phyloP scores from a whole-genome alignment of 768 basidiomycete species.

The Gautieria morchelliformis region DNA sequence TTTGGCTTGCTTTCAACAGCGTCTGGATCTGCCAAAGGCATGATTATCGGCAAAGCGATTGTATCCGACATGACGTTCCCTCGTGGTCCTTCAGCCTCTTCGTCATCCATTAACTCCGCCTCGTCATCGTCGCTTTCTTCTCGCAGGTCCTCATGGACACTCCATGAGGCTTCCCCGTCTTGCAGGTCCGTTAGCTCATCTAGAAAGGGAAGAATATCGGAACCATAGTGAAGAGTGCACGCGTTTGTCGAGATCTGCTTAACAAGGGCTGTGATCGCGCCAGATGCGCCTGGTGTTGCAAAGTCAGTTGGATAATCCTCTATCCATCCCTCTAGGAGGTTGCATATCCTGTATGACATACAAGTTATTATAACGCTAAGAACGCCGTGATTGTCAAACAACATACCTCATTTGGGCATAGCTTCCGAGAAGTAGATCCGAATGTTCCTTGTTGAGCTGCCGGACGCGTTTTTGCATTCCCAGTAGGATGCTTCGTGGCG shows the following conservation, averaged over 20 bases:
- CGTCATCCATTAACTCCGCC: slow-evolving; percentile 40
- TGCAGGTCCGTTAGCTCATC: slow-evolving; percentile 51
- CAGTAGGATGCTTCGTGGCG: slow-evolving; percentile 67
- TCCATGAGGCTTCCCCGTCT: slow-evolving; percentile 70
- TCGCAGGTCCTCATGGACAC: slow-evolving; percentile 45
- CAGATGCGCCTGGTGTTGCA: slow-evolving; percentile 61
- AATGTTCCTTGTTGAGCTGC: slow-evolving; percentile 57
- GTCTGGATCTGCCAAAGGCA: background rate
- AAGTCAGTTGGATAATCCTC: slow-evolving; percentile 71
- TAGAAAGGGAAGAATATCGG: slow-evolving; percentile 73
- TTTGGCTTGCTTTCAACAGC: background rate
- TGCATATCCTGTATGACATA: slow-evolving; percentile 51
- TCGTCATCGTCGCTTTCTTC: slow-evolving; percentile 54
- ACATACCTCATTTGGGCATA: slow-evolving; percentile 80
- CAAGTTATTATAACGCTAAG: background rate
- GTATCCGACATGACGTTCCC: background rate
- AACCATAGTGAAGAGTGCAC: slow-evolving; percentile 76
- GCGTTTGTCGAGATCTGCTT: slow-evolving; percentile 73
- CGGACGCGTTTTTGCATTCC: slow-evolving; percentile 86
- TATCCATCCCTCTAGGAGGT: slow-evolving; percentile 71
- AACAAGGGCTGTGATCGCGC: slow-evolving; percentile 65
- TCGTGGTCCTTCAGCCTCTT: slow-evolving; percentile 24
- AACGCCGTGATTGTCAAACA: slow-evolving; percentile 4
- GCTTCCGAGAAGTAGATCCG: slow-evolving; percentile 79
- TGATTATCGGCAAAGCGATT: background rate